These are phyloP conservation scores for Botrytis galanthina DNA, from an alignment of 2,329 filamentous ascomycete species.

Conservation along the genomic window DNA sequence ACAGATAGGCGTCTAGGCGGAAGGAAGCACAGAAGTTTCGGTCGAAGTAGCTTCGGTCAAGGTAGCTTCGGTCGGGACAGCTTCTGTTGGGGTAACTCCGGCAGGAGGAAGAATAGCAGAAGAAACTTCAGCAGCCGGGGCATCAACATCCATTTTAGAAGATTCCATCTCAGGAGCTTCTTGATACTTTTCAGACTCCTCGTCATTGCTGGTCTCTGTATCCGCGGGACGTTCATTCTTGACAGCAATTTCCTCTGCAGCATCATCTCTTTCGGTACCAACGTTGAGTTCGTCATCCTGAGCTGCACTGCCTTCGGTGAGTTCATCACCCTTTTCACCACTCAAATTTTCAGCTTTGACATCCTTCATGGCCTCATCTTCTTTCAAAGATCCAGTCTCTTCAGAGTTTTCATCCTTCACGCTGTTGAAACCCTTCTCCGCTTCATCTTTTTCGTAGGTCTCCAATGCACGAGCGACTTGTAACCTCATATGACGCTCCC, in stretches of 20 bases:
- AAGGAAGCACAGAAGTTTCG: neutral
- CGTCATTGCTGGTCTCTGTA: neutral
- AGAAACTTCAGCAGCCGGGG: neutral
- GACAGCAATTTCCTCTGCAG: neutral
- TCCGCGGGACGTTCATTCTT: neutral
- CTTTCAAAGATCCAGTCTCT: neutral
- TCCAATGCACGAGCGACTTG: slow-evolving; percentile 5
- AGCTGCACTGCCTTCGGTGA: neutral
- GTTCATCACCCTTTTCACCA: neutral
- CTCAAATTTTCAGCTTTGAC: neutral
- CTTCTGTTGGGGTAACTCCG: neutral
- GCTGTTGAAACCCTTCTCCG: neutral
- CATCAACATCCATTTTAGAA: neutral
- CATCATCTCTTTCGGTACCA: neutral
- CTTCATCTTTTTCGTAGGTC: slow-evolving; percentile 4
- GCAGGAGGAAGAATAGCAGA: neutral
- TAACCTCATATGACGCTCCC: slow-evolving; percentile 27
- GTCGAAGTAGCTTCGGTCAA: neutral
- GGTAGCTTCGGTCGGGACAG: neutral
- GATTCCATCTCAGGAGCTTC: neutral
- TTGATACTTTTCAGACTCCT: neutral
- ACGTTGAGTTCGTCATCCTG: neutral
- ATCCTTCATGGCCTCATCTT: neutral
- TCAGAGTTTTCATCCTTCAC: neutral
- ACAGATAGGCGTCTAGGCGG: neutral